Evolutionary conservation across 495 filamentous ascomycete genomes (phyloP).

Genomic region (Aspergillus funiculosus): DNA sequence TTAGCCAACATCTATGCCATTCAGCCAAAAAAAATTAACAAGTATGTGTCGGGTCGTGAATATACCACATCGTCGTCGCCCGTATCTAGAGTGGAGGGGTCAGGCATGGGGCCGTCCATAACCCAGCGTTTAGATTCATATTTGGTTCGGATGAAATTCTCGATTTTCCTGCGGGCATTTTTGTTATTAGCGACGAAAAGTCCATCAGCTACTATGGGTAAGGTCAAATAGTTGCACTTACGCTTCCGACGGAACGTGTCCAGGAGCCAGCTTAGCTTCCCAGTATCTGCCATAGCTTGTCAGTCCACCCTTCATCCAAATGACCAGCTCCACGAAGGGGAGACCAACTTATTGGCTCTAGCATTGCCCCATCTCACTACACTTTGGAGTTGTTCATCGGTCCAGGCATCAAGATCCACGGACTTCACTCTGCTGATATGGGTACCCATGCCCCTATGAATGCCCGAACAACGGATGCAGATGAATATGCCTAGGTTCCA

Average conservation of each 20-base stretch:
- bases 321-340: conserved; percentile 6
- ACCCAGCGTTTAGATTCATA: conserved; percentile 98
- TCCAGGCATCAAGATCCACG: conserved; percentile 96
- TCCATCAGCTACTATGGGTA: not conserved
- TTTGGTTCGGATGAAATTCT: conserved; percentile 98
- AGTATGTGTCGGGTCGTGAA: conserved; percentile 7
- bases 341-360: conserved; percentile 79
- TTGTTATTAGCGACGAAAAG: conserved; percentile 10
- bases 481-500: conserved; percentile 96
- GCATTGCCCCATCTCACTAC: conserved; percentile 91
- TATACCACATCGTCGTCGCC: conserved; percentile 75
- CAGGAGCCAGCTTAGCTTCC: conserved; percentile 88
- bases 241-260: conserved; percentile 94
- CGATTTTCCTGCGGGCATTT: conserved; percentile 64
- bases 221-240: conserved; percentile 34
- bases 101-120: conserved; percentile 92
- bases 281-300: conserved; percentile 58
- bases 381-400: conserved; percentile 91
- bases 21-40: not conserved
- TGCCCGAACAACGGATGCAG: conserved; percentile 96
- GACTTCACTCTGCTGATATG: conserved; percentile 98
- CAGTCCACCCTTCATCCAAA: conserved; percentile 10
- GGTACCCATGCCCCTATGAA: conserved; percentile 97
- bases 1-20: not conserved
- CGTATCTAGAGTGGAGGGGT: conserved; percentile 77